Base-by-base conservation (phyloP, 306 rosid genomes). In the Quercus dentata region DNA sequence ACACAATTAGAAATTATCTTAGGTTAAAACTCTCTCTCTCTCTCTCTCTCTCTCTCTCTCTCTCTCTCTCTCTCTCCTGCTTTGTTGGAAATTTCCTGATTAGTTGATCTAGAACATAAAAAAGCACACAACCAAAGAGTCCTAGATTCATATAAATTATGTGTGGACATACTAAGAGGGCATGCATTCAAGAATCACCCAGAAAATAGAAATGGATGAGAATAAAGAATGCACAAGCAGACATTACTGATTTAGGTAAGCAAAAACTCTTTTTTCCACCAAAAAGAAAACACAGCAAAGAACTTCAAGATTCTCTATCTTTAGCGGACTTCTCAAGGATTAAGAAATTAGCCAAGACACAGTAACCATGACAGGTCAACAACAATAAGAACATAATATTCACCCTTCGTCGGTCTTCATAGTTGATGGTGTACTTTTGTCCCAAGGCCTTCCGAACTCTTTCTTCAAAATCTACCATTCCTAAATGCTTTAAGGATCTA, bases 361-460 rank as follows among this genome's bases (percentile, higher is more conserved):
- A 28, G 49, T 19, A 10, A 64, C 20, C 19, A n/a, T 30, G 38
- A 21, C 11, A 55, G 64, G 19, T 49, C 52, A 62, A 51, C 33
- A 74, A n/a, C 21, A 81, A 56, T 75, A 19, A 54, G 61, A 77
- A 14, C 35, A 76, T 10, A 41, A 82, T 63, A 65, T 69, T 85
- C 83, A 94, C 97, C 92, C 9, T 3, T 75, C 20, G 79, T 6
- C 98, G 89, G 33, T 92, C 91, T 61, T 35, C 6, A 38, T 3
- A 11, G 4, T 25, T 3, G 6, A 73, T 21, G 64, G 62, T 21
- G 65, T 14, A 27, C 0, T 38, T 12, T 18, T 21, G 20, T 7
- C 94, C 97, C 54, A 90, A 55, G 58, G 5, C 62, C 23, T 79
- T 70, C 98, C 98, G 92, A 27, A 87, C 58, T 74, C 4, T 69